Base-by-base conservation (phyloP, 2,329 filamentous ascomycete species). In the Nannizziopsis barbatae region DNA sequence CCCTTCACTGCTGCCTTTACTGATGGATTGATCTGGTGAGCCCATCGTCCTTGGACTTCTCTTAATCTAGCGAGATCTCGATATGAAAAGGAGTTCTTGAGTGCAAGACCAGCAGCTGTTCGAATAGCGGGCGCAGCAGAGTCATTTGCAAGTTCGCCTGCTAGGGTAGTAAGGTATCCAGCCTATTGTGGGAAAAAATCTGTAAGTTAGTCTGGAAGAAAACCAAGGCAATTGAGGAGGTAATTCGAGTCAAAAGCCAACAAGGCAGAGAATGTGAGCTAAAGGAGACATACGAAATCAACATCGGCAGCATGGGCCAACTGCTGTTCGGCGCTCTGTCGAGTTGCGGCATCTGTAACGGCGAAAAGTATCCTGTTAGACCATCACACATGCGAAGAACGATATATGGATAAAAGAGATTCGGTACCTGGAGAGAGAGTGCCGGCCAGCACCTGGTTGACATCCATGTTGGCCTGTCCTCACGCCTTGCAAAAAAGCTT, bases 81-180 rank as follows among this genome's bases (percentile, higher is more conserved):
- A 62, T 89, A 86, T 63, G 86, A 87, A 74, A 98, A 96, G 62
- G 92, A 85, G 76, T 98, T 98, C 74, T 98, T 98, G 63, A 98
- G 76, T 59, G 92, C 90, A 60, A 98, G 80, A 80, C 89, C 92
- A 60, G 92, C 92, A 58, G 92, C 90, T 59, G 86, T 84, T 76
- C 92, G 84, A 65, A 95, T 92, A 64, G 86, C 79, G 56, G 84
- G 78, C 64, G 85, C 76, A 57, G 84, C 82, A 58, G 79, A 77
- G 64, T 96, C 90, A 71, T 95, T 95, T 65, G 89, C 88, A 62
- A 98, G 81, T 71, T 94, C 87, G 71, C 86, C 84, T 58, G 92
- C 90, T 64, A 98, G 84, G 55, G 88, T 92, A 58, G 83, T 81
- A 58, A 96, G 81, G 72, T 98, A 98, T 69, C 84, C 80, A 62